A percentile compares a stretch with the other conserved stretches of the same genome.
These are phyloP conservation scores for Aspergillus bertholletiae DNA, from an alignment of 495 filamentous ascomycete genomes.

Conservation along the genomic window DNA sequence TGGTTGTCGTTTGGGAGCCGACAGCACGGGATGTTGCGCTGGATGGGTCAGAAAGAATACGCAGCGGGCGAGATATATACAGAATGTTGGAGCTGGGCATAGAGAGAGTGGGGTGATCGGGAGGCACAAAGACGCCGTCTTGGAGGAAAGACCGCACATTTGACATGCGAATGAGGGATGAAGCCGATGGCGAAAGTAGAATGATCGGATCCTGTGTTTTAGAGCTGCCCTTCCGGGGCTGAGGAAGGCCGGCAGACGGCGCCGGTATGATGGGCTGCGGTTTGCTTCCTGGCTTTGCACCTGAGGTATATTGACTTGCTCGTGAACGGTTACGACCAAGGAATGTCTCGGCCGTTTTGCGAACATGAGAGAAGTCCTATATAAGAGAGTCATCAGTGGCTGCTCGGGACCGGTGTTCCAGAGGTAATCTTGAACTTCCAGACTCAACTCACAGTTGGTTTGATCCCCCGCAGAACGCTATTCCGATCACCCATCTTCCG, in stretches of 20 bases:
- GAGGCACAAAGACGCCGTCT: constrained; percentile 73
- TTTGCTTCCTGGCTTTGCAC: constrained; percentile 41
- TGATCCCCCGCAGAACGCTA: constrained; percentile 79
- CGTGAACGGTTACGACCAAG: constrained; percentile 57
- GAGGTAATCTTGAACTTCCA: background rate
- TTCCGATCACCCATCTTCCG: constrained; percentile 90
- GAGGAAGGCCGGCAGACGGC: constrained; percentile 40
- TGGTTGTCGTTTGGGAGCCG: constrained; percentile 40
- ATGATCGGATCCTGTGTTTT: constrained; percentile 88
- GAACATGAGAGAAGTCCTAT: constrained; percentile 92
- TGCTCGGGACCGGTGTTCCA: background rate
- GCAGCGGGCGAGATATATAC: constrained; percentile 75
- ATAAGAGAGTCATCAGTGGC: background rate
- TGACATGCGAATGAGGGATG: constrained; percentile 92
- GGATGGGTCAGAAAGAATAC: constrained; percentile 51
- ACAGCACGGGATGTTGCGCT: constrained; percentile 22
- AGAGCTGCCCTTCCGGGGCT: constrained; percentile 44
- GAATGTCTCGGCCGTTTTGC: constrained; percentile 80
- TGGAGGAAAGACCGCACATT: constrained; percentile 97
- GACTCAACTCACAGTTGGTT: constrained; percentile 69
- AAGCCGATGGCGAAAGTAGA: constrained; percentile 95
- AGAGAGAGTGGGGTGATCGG: constrained; percentile 59
- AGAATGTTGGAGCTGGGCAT: constrained; percentile 70
- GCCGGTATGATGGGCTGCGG: constrained; percentile 31
- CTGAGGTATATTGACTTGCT: constrained; percentile 40